Evolutionary conservation across 2,329 filamentous ascomycete species (phyloP), one percentile per base, ranked within the genome.

Genomic region (Dactylellina parvicollis): DNA sequence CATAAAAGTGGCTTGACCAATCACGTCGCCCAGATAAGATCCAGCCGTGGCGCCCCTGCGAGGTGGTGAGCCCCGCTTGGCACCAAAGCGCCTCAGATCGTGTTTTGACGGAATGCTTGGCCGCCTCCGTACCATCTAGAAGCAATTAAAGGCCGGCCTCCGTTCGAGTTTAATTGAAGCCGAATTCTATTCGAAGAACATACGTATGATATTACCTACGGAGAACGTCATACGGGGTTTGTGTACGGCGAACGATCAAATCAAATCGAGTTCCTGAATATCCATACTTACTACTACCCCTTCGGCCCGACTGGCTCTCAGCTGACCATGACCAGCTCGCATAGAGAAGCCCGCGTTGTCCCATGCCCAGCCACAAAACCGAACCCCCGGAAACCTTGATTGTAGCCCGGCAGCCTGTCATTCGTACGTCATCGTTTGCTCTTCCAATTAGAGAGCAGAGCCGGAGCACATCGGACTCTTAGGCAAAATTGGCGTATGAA

Each of bases 1-100:
- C 52, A 46, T 52, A n/a, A n/a, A 30, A 38, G 69, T 73, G 69
- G 69, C 69, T 73, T 61, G 52, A 50, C 69, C 69, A 73, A 73
- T 73, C 28, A 66, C 14, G 49, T 20, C 14, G 16, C 22, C 38
- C 22, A 65, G 69, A 73, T 73, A 73, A 73, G 67, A 72, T 60
- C 59, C 50, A 65, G 55, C 52, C 60, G 69, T 73, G 69, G 69
- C 69, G 69, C 60, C 34, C 47, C 26, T 34, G 49, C 50, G n/a
- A 46, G 44, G 16, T 38, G 55, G 49, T 61, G 65, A 70, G 65
- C 65, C 61, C 56, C 56, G 47, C 65, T 70, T 70, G 65, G 65
- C 65, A 62, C 14, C 20, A 42, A 59, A 57, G 49, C 64, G 64
- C 64, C 54, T 60, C 54, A 69, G 44, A 69, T 69, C 64, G 55